Base-by-base conservation (phyloP, 1,139 yeast genomes). In the Zhuliangozyma parablackwelliae region DNA sequence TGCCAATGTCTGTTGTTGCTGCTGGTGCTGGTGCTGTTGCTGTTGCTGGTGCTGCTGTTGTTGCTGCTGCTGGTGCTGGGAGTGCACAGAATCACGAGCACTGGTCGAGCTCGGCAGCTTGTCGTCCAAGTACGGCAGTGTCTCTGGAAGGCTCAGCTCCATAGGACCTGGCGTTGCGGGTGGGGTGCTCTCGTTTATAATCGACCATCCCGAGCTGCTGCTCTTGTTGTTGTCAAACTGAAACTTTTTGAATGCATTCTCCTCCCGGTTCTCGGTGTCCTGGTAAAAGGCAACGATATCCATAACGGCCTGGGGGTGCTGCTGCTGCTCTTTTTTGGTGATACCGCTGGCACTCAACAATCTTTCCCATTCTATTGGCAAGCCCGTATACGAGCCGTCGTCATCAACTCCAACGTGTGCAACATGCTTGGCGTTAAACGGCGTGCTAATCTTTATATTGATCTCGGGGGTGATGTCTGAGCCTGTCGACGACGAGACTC, bases 401-500 rank as follows among this genome's bases (percentile, higher is more conserved):
- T 80, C 82, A 57, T 90, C 92, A 41, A 85, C 82, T 20, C 96
- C 97, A 10, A 92, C 97, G 59, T 92, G 97, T 3, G 95, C 88
- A 30, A 88, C 85, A 55, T 89, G 96, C 51, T 87, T 83, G 25
- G 95, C 86, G 54, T 87, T 89, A 58, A 83, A 88, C 0, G 97
- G 97, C 1, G 89, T 82, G 28, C 95, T 85, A 35, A 92, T 89
- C 48, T 80, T 82, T 60, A 83, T 67, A 38, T 71, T 68, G 42
- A 51, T 63, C 39, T 48, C 71, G 6, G 63, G 51, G 37, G 57
- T 47, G 24, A 46, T 55, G 6, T 36, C 39, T 9, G 33, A 32
- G 9, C 35, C 21, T 8, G 12, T 11, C 25, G 40, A 27, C 13
- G 23, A 24, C 12, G 9, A 7, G 5, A 42, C 34, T 36, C 57